phyloP scores from a whole-genome alignment of 352 stramenopile species.

The Phytophthora nicotianae region DNA sequence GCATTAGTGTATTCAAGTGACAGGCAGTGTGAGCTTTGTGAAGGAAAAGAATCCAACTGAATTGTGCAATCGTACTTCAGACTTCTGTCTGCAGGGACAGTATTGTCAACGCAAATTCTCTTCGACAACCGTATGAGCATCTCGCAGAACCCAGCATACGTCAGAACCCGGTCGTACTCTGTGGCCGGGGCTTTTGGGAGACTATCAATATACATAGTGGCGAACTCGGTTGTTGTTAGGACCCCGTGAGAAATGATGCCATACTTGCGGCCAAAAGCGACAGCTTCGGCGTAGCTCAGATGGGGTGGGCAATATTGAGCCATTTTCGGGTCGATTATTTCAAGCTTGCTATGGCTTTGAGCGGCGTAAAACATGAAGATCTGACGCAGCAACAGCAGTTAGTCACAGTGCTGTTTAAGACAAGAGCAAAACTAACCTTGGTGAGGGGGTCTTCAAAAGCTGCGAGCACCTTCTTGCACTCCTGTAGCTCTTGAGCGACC shows the following conservation, averaged over 20 bases:
- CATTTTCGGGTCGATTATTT: slow-evolving; percentile 71
- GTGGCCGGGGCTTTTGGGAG: slow-evolving; percentile 56
- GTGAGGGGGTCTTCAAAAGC: slow-evolving; percentile 67
- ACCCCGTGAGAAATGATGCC: slow-evolving; percentile 78
- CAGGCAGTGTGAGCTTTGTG: neutral
- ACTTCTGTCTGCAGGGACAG: slow-evolving; percentile 44
- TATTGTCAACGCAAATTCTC: slow-evolving; percentile 47
- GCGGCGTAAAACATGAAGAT: slow-evolving; percentile 67
- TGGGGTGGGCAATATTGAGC: slow-evolving; percentile 49
- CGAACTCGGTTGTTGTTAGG: slow-evolving; percentile 80
- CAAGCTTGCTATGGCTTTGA: slow-evolving; percentile 54
- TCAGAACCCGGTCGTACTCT: slow-evolving; percentile 70
- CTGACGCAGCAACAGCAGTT: slow-evolving; percentile 19
- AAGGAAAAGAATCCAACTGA: neutral
- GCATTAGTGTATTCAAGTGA: neutral
- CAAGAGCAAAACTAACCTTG: slow-evolving; percentile 34
- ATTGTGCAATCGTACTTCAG: slow-evolving; percentile 53
- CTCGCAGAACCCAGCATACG: slow-evolving; percentile 65
- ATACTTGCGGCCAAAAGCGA: slow-evolving; percentile 75
- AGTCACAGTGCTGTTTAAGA: neutral
- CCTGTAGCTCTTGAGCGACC: slow-evolving; percentile 59
- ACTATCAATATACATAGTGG: slow-evolving; percentile 76
- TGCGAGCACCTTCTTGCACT: slow-evolving; percentile 64
- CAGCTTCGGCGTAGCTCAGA: slow-evolving; percentile 72
- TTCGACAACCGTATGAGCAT: slow-evolving; percentile 66